Percentiles rank a stretch among this genome's conserved stretches.
Conservation (phyloP, 139 green algal species). For the Monoraphidium neglectum region DNA sequence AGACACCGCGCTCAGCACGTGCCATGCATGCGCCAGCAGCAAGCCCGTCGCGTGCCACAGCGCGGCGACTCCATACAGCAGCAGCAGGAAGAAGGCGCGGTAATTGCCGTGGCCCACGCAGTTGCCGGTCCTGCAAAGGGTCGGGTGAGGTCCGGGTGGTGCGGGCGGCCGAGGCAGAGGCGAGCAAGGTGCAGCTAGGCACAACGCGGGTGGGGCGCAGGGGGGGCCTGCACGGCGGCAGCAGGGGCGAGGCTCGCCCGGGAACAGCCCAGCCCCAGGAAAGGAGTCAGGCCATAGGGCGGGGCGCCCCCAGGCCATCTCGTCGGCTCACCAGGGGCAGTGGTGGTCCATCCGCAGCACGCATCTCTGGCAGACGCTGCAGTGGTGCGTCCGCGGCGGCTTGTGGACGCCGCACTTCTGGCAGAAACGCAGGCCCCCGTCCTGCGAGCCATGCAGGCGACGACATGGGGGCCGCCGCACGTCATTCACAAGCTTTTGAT, state of each 20-base stretch:
- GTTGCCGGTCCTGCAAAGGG: slow-evolving; percentile 75
- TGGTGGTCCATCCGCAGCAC: slow-evolving; percentile 89
- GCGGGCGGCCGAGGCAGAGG: not conserved
- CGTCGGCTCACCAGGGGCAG: slow-evolving; percentile 62
- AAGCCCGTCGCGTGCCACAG: slow-evolving; percentile 58
- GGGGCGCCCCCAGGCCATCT: too few species aligned
- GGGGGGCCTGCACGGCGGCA: not conserved
- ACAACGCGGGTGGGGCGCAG: slow-evolving; percentile 5
- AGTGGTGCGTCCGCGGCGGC: slow-evolving; percentile 88
- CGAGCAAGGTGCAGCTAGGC: not conserved
- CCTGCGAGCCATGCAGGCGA: too few species aligned
- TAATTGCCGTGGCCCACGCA: slow-evolving; percentile 94
- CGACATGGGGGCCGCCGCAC: too few species aligned
- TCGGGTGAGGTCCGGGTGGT: slow-evolving; percentile 30
- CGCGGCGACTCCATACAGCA: slow-evolving; percentile 57
- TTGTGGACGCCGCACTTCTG: slow-evolving; percentile 84
- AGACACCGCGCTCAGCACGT: slow-evolving; percentile 40
- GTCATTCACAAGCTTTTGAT: too few species aligned
- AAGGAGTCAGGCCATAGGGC: not conserved
- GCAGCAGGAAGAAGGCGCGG: slow-evolving; percentile 83
- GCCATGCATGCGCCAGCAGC: slow-evolving; percentile 48
- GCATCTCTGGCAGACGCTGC: slow-evolving; percentile 83
- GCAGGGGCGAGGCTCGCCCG: not conserved
- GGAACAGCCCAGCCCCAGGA: not conserved
- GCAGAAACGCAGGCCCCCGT: slow-evolving; percentile 71